Conservation (phyloP, 257 asterid genomes). For the Gardenia jasminoides region DNA sequence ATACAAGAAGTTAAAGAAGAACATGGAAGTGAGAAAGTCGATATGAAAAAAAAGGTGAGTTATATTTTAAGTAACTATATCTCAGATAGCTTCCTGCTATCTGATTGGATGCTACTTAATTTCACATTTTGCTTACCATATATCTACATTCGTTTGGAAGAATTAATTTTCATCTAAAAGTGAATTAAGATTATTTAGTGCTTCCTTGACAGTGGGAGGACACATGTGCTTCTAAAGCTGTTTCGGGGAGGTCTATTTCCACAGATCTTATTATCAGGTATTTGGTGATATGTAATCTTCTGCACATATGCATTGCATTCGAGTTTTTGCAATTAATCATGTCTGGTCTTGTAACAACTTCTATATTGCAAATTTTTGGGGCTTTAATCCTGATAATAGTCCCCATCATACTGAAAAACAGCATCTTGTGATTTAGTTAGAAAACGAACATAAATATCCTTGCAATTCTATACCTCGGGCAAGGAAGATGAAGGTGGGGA, state of each 20-base stretch:
- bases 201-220: constrained; percentile 34
- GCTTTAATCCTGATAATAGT: not conserved
- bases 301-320: not conserved
- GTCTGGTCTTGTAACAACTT: not conserved
- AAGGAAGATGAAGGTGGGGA: not conserved
- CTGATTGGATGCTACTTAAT: not conserved
- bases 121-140: not conserved
- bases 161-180: constrained; percentile 10
- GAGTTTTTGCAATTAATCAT: not conserved
- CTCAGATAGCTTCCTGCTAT: not conserved
- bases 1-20: constrained; percentile 71
- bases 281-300: not conserved
- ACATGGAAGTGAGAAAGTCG: constrained; percentile 38
- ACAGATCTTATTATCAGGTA: constrained; percentile 41
- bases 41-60: constrained; percentile 50
- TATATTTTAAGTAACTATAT: not conserved
- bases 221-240: constrained; percentile 31
- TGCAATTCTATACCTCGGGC: not conserved
- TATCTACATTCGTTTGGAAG: constrained; percentile 3
- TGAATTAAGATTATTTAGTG: constrained; percentile 15
- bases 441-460: not conserved
- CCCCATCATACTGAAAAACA: not conserved
- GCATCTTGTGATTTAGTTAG: not conserved
- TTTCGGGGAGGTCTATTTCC: constrained; percentile 29
- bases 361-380: not conserved